A percentile compares a stretch with the other conserved stretches of the same genome.
Evolutionary conservation across 306 rosid genomes (phyloP).

Genomic region (Medicago ruthenica): DNA sequence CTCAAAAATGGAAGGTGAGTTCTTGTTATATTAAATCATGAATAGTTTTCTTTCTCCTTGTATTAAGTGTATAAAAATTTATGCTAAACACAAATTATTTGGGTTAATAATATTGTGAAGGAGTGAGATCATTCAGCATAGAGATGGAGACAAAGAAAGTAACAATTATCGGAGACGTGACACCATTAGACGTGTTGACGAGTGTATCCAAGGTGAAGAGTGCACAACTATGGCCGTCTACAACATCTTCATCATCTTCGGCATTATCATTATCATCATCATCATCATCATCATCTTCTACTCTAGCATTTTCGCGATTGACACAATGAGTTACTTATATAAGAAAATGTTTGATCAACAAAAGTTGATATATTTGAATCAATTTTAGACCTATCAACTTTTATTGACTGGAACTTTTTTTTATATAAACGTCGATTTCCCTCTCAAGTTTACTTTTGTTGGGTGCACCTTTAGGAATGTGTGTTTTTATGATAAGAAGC

Average conservation of each 20-base stretch:
- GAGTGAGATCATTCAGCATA: slow-evolving; percentile 85
- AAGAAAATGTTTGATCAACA: no score
- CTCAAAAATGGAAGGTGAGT: slow-evolving; percentile 86
- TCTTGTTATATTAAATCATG: background rate
- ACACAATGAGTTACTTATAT: background rate
- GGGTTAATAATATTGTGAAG: slow-evolving; percentile 47
- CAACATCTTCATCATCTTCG: slow-evolving; percentile 45
- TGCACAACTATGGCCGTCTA: slow-evolving; percentile 82
- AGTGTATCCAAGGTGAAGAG: slow-evolving; percentile 87
- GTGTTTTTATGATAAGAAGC: slow-evolving; percentile 32
- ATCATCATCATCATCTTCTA: slow-evolving; percentile 51
- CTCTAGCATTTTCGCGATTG: background rate
- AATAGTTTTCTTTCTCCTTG: background rate
- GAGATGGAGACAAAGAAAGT: slow-evolving; percentile 81
- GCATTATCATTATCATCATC: slow-evolving; percentile 14
- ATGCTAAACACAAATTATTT: background rate
- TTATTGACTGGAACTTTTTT: no score
- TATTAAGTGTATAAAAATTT: background rate
- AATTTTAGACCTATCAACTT: no score
- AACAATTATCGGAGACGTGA: slow-evolving; percentile 77
- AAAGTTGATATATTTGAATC: no score
- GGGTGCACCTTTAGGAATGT: background rate
- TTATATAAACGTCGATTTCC: background rate
- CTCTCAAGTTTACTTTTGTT: background rate
- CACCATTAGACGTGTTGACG: slow-evolving; percentile 66